A percentile compares a stretch with the other conserved stretches of the same genome.
Evolutionary conservation across 2,329 filamentous ascomycete species (phyloP).

Genomic region (Fusarium sp.): DNA sequence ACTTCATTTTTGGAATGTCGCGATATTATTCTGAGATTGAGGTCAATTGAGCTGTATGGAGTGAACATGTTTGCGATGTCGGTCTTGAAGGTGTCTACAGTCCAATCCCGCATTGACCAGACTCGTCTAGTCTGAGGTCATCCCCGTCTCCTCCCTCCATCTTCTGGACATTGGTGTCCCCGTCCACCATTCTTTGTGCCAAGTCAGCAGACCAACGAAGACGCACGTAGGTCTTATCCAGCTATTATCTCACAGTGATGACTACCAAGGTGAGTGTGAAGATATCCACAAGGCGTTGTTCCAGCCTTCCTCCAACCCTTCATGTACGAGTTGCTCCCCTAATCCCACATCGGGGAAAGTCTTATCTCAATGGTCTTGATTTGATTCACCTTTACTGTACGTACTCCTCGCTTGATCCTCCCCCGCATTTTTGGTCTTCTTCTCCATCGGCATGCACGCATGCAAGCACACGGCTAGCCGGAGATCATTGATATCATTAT

Average conservation of each 20-base stretch:
- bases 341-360: conserved; percentile 31
- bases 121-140: not conserved
- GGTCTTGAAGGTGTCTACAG: not conserved
- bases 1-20: not conserved
- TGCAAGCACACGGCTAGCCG: not conserved
- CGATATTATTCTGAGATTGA: not conserved
- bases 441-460: not conserved
- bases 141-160: not conserved
- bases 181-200: not conserved
- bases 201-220: conserved; percentile 8
- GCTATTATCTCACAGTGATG: conserved; percentile 8
- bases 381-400: not conserved
- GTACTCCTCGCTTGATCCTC: conserved; percentile 4
- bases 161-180: not conserved
- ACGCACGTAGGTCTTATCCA: conserved; percentile 5
- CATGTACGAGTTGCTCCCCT: conserved; percentile 37
- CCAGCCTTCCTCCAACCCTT: conserved; percentile 26
- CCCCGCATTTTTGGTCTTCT: conserved; percentile 20
- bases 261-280: conserved; percentile 2
- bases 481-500: conserved; percentile 29
- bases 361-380: conserved; percentile 25
- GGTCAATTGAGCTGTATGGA: not conserved
- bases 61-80: not conserved
- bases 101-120: not conserved
- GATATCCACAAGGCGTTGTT: conserved; percentile 20